phyloP scores from a whole-genome alignment of 306 rosid genomes.

The Cajanus cajan region DNA sequence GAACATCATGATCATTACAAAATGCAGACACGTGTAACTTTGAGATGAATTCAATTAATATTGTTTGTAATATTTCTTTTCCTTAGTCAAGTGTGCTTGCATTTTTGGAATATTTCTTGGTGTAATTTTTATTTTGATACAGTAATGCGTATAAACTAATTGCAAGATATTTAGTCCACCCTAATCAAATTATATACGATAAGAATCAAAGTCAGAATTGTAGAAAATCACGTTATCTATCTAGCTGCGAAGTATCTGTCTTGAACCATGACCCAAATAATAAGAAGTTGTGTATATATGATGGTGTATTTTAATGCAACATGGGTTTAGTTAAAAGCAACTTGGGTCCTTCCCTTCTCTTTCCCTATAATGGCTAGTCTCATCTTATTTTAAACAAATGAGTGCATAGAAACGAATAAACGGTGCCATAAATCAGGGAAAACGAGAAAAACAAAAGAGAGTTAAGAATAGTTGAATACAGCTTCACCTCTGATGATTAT shows the following conservation, averaged over 20 bases:
- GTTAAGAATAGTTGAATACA: constrained; percentile 38
- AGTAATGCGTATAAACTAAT: not conserved
- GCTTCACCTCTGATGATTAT: constrained; percentile 41
- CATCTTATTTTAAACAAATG: constrained; percentile 11
- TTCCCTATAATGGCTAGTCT: constrained; percentile 42
- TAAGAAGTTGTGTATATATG: too few species aligned
- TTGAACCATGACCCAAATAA: not conserved
- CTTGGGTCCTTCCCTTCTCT: constrained; percentile 50
- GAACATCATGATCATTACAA: too few species aligned
- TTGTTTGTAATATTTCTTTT: not conserved
- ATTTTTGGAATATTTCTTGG: not conserved
- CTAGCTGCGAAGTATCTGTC: not conserved
- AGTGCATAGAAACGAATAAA: not conserved
- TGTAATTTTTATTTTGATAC: not conserved
- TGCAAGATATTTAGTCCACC: not conserved
- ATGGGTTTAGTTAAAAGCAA: constrained; percentile 75
- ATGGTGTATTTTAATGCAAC: constrained; percentile 24
- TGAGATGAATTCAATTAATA: not conserved
- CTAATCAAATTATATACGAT: not conserved
- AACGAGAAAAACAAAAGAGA: constrained; percentile 9
- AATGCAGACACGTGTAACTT: not conserved
- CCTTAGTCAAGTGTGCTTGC: not conserved
- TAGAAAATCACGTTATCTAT: not conserved
- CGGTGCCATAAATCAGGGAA: constrained; percentile 39
- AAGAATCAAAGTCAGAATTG: not conserved